Evolutionary conservation across 805 yeast genomes (phyloP).

Genomic region (Candida chauliodis): DNA sequence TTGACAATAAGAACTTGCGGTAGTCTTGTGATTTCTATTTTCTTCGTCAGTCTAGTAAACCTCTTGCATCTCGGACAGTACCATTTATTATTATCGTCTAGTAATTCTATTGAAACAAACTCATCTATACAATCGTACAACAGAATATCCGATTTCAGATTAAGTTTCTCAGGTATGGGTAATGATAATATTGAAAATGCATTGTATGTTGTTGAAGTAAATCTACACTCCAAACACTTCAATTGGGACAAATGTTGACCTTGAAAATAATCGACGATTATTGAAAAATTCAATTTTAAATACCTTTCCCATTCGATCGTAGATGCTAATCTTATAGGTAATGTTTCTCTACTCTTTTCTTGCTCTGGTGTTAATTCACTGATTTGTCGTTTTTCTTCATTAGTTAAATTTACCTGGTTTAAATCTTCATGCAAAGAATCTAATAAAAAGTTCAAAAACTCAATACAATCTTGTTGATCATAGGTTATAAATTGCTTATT

Average conservation of each 20-base stretch:
- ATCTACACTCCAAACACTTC: constrained; percentile 66
- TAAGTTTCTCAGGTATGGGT: constrained; percentile 61
- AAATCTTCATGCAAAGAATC: constrained; percentile 83
- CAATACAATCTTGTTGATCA: constrained; percentile 86
- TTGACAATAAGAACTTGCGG: constrained; percentile 82
- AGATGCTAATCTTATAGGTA: constrained; percentile 78
- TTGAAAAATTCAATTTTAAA: constrained; percentile 71
- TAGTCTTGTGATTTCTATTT: constrained; percentile 67
- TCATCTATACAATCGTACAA: constrained; percentile 70
- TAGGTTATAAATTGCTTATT: constrained; percentile 54
- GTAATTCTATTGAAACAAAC: constrained; percentile 69
- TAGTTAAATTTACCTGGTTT: constrained; percentile 46
- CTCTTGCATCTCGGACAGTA: constrained; percentile 70
- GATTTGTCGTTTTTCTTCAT: constrained; percentile 31
- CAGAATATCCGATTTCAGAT: constrained; percentile 20
- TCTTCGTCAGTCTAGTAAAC: constrained; percentile 63
- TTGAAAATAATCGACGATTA: constrained; percentile 76
- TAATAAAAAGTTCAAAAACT: constrained; percentile 68
- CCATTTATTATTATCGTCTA: constrained; percentile 83
- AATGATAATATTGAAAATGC: constrained; percentile 76
- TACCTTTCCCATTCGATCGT: constrained; percentile 92
- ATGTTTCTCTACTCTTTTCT: constrained; percentile 64
- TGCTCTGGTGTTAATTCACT: constrained; percentile 56
- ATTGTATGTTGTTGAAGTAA: constrained; percentile 82
- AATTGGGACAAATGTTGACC: constrained; percentile 86